Conservation (phyloP, 2,329 filamentous ascomycete genomes). For the Penicillium sp. region DNA sequence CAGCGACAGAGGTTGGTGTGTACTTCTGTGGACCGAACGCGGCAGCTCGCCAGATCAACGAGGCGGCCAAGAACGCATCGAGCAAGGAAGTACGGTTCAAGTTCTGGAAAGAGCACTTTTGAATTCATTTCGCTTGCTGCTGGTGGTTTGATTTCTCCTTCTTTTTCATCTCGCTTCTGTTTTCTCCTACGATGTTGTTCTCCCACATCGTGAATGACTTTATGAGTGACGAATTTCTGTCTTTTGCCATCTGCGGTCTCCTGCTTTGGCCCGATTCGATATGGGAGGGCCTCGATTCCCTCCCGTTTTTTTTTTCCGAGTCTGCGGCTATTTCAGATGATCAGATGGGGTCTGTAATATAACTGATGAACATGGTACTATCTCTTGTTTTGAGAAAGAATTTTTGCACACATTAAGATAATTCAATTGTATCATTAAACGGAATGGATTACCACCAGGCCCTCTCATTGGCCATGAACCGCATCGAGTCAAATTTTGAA, state of each 20-base stretch:
- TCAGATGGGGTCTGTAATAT: conserved; percentile 16
- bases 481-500: too few relatives aligned
- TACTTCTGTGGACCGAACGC: conserved; percentile 93
- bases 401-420: too few relatives aligned
- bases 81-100: conserved; percentile 80
- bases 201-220: conserved; percentile 10
- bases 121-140: conserved; percentile 9
- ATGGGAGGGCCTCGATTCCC: background rate
- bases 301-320: too few relatives aligned
- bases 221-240: conserved; percentile 20
- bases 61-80: conserved; percentile 67
- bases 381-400: background rate
- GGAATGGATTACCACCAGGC: too few relatives aligned
- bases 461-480: too few relatives aligned
- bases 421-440: too few relatives aligned
- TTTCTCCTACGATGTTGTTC: background rate
- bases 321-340: background rate
- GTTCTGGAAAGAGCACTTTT: conserved; percentile 95
- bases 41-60: conserved; percentile 74
- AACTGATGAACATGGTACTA: conserved; percentile 4
- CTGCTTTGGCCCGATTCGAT: conserved; percentile 3
- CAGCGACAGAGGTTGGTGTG: conserved; percentile 82
- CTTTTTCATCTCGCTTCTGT: too few relatives aligned
- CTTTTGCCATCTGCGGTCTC: conserved; percentile 2
- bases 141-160: background rate